Evolutionary conservation across 106 monocot species (phyloP).

Genomic region (Triglochin maritima): DNA sequence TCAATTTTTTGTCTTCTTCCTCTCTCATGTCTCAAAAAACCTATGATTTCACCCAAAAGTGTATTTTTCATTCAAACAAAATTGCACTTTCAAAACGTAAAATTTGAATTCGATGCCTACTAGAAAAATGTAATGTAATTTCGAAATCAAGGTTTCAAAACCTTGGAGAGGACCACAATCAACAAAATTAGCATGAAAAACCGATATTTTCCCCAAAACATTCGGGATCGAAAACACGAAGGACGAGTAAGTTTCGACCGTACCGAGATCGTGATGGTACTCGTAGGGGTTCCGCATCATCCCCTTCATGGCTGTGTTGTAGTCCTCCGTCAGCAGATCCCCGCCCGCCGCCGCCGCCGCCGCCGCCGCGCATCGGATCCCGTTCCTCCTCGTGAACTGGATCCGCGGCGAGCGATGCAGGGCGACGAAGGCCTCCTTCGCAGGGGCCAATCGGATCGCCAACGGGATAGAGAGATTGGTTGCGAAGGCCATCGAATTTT

Average conservation of each 20-base stretch:
- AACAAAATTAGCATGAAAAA: neutral
- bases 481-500: neutral
- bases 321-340: conserved; percentile 28
- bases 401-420: neutral
- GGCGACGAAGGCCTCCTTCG: neutral
- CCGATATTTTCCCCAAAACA: neutral
- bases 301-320: conserved; percentile 56
- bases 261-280: conserved; percentile 58
- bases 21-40: too few species aligned
- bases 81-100: too few species aligned
- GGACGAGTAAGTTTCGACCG: neutral
- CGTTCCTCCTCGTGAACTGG: too few species aligned
- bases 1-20: too few species aligned
- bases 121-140: too few species aligned
- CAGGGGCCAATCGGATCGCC: too few species aligned
- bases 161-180: too few species aligned
- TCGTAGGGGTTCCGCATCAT: conserved; percentile 68
- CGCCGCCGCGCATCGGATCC: neutral
- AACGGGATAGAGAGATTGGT: neutral
- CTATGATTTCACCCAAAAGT: too few species aligned
- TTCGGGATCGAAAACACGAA: neutral
- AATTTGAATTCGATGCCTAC: too few species aligned
- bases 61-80: too few species aligned
- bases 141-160: too few species aligned
- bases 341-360: neutral